Evolutionary conservation across 1,284 basidiomycete genomes (phyloP).

Genomic region (Ustilago sp.): DNA sequence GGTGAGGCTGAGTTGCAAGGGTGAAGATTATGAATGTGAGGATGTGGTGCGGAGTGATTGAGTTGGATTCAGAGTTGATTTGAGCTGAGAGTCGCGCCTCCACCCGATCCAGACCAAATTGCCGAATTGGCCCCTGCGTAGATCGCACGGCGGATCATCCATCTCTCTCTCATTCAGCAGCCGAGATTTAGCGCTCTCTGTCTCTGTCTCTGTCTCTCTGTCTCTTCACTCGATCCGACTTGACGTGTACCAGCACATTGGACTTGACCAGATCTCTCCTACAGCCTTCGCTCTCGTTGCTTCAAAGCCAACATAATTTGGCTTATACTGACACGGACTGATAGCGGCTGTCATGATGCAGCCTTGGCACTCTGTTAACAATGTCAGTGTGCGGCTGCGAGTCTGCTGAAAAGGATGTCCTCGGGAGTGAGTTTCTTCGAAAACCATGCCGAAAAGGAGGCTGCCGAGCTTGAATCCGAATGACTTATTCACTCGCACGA

Average conservation of each 20-base stretch:
- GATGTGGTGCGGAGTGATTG: background rate
- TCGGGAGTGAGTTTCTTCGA: background rate
- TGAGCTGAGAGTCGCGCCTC: conserved; percentile 10
- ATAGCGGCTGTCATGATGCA: background rate
- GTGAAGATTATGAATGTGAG: background rate
- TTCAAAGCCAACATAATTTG: background rate
- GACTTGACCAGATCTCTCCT: background rate
- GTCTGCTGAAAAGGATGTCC: background rate
- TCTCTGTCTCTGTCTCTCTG: background rate
- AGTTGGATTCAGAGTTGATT: background rate
- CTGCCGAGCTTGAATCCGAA: background rate
- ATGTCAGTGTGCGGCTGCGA: conserved; percentile 7
- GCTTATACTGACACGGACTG: background rate
- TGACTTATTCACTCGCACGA: conserved; percentile 16
- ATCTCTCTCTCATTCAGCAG: background rate
- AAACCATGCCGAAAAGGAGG: background rate
- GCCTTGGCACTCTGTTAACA: background rate
- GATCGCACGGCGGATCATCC: conserved; percentile 7
- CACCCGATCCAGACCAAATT: conserved; percentile 21
- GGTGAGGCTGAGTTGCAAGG: background rate
- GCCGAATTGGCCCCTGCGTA: conserved; percentile 17
- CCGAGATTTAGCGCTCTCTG: background rate
- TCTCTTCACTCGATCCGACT: background rate
- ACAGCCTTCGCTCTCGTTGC: background rate
- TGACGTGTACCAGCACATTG: conserved; percentile 4